phyloP scores from a whole-genome alignment of 164 flowering plant genomes.

The Chloranthus sessilifolius region DNA sequence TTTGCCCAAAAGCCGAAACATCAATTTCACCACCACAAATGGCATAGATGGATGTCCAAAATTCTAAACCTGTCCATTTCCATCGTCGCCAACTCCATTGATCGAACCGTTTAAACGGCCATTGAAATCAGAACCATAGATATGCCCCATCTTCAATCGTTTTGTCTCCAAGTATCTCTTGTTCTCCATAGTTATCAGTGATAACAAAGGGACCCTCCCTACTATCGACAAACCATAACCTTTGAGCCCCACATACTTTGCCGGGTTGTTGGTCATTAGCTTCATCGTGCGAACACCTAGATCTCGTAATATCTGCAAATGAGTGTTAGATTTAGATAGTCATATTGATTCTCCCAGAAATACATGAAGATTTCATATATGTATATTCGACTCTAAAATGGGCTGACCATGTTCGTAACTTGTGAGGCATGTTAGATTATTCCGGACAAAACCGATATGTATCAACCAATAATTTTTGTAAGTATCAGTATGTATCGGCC shows the following conservation, averaged over 20 bases:
- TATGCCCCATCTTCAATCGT: constrained; percentile 88
- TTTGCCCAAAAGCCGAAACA: too few species aligned
- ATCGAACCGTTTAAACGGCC: constrained; percentile 20
- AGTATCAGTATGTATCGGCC: too few species aligned
- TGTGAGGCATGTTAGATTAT: too few species aligned
- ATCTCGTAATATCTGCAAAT: constrained; percentile 84
- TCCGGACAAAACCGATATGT: too few species aligned
- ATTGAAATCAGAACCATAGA: constrained; percentile 49
- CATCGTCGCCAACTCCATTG: constrained; percentile 2
- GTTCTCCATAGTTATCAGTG: constrained; percentile 75
- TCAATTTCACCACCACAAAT: too few species aligned
- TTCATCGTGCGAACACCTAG: constrained; percentile 88
- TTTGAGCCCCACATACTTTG: constrained; percentile 81
- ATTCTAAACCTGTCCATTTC: too few species aligned
- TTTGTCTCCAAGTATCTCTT: constrained; percentile 87
- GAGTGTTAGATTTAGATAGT: not conserved
- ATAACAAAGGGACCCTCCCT: constrained; percentile 73
- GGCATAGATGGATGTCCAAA: too few species aligned
- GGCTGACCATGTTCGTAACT: too few species aligned
- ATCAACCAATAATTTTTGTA: too few species aligned
- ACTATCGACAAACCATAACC: constrained; percentile 80
- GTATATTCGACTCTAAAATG: too few species aligned
- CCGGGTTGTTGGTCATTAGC: constrained; percentile 94
- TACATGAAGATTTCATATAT: too few species aligned
- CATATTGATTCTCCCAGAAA: too few species aligned